Conservation (phyloP, 2,329 filamentous ascomycete genomes). For the Triangularia verruculosa region DNA sequence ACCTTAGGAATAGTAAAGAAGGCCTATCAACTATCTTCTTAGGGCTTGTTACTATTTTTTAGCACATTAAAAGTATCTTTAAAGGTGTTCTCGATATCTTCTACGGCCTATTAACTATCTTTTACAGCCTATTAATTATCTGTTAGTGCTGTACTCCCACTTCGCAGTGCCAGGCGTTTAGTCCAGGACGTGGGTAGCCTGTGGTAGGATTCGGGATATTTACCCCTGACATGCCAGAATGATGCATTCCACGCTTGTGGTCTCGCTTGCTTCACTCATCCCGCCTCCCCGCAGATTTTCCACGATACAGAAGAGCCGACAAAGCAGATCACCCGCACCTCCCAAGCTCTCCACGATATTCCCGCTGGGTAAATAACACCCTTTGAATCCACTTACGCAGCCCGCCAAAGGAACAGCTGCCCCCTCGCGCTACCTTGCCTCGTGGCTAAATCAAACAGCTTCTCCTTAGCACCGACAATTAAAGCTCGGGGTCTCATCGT, state of each 20-base stretch:
- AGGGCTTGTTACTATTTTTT: too few relatives aligned
- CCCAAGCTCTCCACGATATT: background rate
- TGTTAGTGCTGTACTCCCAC: too few relatives aligned
- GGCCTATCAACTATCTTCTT: too few relatives aligned
- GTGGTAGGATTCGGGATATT: background rate
- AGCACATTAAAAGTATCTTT: too few relatives aligned
- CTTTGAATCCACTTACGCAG: background rate
- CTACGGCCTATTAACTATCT: too few relatives aligned
- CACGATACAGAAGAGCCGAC: background rate
- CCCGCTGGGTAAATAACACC: conserved; percentile 6
- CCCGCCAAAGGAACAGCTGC: background rate
- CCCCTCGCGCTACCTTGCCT: background rate
- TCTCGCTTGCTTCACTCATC: background rate
- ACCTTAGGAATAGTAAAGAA: too few relatives aligned
- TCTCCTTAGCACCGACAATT: conserved; percentile 16
- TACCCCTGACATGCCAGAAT: background rate
- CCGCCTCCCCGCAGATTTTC: background rate
- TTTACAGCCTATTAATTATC: too few relatives aligned
- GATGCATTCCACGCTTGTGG: background rate
- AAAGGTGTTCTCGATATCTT: too few relatives aligned
- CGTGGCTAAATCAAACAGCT: conserved; percentile 21
- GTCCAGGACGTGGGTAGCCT: too few relatives aligned
- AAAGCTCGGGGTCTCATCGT: conserved; percentile 20
- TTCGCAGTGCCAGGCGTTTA: too few relatives aligned
- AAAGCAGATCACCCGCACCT: conserved; percentile 3